Percentiles rank a stretch among this genome's conserved stretches.
These are phyloP conservation scores for Syzygium syzygioides DNA, from an alignment of 441 rosid species.

Conservation along the genomic window DNA sequence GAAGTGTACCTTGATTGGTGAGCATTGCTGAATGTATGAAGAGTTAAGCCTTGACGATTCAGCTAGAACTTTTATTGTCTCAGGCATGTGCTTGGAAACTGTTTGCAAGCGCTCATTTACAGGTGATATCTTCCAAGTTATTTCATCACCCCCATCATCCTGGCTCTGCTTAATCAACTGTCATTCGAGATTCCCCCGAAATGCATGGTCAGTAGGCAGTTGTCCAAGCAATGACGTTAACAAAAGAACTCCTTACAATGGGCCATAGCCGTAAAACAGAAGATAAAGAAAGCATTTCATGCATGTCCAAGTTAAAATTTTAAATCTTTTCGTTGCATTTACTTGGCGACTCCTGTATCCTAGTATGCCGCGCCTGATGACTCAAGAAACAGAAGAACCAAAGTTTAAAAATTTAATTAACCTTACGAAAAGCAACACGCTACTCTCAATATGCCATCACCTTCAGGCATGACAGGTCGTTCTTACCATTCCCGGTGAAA, in stretches of 20 bases:
- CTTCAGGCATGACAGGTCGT: not conserved
- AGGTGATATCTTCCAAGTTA: constrained; percentile 96
- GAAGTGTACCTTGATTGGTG: constrained; percentile 40
- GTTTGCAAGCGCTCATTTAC: constrained; percentile 78
- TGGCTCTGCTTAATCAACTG: constrained; percentile 96
- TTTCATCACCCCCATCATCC: constrained; percentile 78
- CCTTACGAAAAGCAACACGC: not conserved
- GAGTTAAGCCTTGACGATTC: constrained; percentile 43
- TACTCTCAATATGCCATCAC: not conserved
- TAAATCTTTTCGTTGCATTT: not conserved
- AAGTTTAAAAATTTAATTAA: not conserved
- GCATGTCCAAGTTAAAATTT: not conserved
- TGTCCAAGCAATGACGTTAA: not conserved
- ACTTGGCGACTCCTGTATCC: not conserved
- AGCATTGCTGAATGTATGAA: constrained; percentile 51
- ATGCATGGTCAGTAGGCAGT: not conserved
- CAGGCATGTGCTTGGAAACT: constrained; percentile 54
- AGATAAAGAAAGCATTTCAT: not conserved
- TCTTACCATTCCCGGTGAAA: constrained; percentile 91
- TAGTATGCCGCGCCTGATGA: not conserved
- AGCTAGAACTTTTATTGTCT: constrained; percentile 36
- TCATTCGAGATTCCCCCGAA: not conserved
- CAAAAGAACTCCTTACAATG: not conserved
- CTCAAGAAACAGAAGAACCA: not conserved
- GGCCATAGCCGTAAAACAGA: not conserved